These are phyloP conservation scores for Zymoseptoria ardabiliae DNA, from an alignment of 2,329 filamentous ascomycete species.

Conservation along the genomic window DNA sequence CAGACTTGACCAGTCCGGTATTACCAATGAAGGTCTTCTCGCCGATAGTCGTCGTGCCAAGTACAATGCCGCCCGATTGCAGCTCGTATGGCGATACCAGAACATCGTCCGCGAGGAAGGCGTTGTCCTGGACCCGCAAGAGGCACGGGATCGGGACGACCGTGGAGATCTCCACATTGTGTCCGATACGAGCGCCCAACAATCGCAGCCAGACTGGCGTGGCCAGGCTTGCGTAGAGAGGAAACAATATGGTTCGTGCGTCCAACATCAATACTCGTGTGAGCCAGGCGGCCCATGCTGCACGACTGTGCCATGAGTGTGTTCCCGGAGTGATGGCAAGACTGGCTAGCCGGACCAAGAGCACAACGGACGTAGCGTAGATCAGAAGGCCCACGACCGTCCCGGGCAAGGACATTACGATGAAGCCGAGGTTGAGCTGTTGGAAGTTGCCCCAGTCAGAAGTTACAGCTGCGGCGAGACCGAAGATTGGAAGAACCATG, in stretches of 20 bases:
- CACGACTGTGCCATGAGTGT: slow-evolving; percentile 6
- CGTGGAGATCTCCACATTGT: slow-evolving; percentile 4
- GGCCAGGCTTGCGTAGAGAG: slow-evolving; percentile 4
- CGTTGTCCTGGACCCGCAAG: slow-evolving; percentile 1
- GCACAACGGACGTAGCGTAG: not conserved
- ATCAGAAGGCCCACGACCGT: slow-evolving; percentile 1
- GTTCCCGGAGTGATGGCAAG: slow-evolving; percentile 1
- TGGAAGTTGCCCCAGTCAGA: not conserved
- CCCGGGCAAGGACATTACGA: slow-evolving; percentile 5
- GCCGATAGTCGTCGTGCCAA: slow-evolving; percentile 2
- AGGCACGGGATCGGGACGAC: slow-evolving; percentile 2
- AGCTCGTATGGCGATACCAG: slow-evolving; percentile 3
- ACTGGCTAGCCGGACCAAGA: slow-evolving; percentile 5
- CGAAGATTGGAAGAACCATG: not conserved
- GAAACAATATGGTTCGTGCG: slow-evolving; percentile 3
- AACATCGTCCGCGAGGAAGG: slow-evolving; percentile 4
- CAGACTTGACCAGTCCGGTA: slow-evolving; percentile 2
- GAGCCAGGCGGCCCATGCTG: slow-evolving; percentile 7
- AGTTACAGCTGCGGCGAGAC: slow-evolving; percentile 1
- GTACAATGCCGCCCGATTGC: not conserved
- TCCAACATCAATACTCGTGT: slow-evolving; percentile 4
- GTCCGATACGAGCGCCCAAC: slow-evolving; percentile 1
- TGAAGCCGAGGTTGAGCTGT: slow-evolving; percentile 1
- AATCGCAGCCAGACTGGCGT: slow-evolving; percentile 4
- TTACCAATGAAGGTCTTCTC: slow-evolving; percentile 3